Base-by-base conservation (phyloP, 345 rosid genomes). In the Streptanthus diversifolius region DNA sequence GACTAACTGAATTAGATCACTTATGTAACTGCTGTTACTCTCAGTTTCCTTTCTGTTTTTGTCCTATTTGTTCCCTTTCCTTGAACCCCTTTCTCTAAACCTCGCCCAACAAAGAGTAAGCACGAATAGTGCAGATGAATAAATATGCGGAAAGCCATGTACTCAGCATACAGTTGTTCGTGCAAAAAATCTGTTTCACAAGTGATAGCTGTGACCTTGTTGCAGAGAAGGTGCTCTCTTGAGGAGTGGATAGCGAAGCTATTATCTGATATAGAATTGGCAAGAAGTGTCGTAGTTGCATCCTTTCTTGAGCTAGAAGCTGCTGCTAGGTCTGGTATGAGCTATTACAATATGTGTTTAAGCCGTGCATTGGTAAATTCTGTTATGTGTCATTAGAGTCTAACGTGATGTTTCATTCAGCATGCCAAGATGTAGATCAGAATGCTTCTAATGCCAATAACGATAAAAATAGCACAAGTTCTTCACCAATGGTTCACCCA, bases 241-340 rank as follows among this genome's bases (percentile, higher is more conserved):
- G 98, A 95, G 83, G 97, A 95, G 72, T 95, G 99, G 99, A 83
- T 95, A 87, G 85, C 87, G 54, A 90, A 90, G 82, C 86, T 95
- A 64, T 80, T 95, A 53, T 95, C 96, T 62, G 99, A 95, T 81
- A 84, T 92, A 81, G 99, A 92, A 70, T 57, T 95, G 77, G 90
- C 99, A 51, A 85, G 99, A 86, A 88, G 96, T 64, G 75, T 92
- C 53, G 77, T 87, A 40, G 90, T 90, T 74, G 99, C 97, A 55
- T 85, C 97, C 76, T 92, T 92, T 88, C 97, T 92, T 77, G 99
- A 95, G 81, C 85, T 95, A 30, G 99, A 95, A 85, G 99, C 93
- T 80, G 91, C 98, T 70, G 98, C 90, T 49, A 90, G 98, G 84
- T 82, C 97, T 76, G 85, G 99, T 95, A 95, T 77, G 97, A 85